Conservation (phyloP, 371 early-diverging fungal genomes). For the Apophysomyces variabilis region DNA sequence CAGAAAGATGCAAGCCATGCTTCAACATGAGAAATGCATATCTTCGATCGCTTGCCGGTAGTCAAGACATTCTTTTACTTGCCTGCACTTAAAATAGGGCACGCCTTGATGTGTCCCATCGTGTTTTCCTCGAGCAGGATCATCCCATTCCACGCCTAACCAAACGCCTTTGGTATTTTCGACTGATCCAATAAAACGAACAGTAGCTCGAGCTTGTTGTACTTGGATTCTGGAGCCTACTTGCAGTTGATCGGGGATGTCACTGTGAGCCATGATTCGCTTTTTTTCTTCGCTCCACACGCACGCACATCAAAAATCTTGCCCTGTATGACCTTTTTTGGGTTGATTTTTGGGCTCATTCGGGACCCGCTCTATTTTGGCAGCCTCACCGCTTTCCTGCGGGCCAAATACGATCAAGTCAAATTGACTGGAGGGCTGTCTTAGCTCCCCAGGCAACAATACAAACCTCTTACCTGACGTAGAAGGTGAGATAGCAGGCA, state of each 20-base stretch:
- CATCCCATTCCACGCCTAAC: slow-evolving; percentile 94
- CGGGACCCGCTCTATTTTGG: no score
- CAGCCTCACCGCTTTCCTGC: no score
- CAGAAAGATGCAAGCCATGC: background rate
- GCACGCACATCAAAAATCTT: no score
- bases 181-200: slow-evolving; percentile 73
- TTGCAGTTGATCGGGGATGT: background rate
- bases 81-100: slow-evolving; percentile 75
- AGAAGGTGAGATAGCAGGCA: no score
- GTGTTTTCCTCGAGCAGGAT: slow-evolving; percentile 81
- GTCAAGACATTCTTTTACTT: slow-evolving; percentile 3
- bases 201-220: slow-evolving; percentile 56
- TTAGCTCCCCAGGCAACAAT: no score
- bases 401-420: no score
- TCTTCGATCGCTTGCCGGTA: no score
- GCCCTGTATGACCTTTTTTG: background rate
- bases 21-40: no score
- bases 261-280: background rate
- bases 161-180: slow-evolving; percentile 66
- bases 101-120: slow-evolving; percentile 68
- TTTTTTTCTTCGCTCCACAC: no score
- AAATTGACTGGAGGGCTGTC: no score
- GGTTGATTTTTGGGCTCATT: no score
- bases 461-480: no score
- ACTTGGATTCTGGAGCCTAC: slow-evolving; percentile 50